phyloP scores from a whole-genome alignment of 1,139 yeast species.

The Yamadazyma atlantica region DNA sequence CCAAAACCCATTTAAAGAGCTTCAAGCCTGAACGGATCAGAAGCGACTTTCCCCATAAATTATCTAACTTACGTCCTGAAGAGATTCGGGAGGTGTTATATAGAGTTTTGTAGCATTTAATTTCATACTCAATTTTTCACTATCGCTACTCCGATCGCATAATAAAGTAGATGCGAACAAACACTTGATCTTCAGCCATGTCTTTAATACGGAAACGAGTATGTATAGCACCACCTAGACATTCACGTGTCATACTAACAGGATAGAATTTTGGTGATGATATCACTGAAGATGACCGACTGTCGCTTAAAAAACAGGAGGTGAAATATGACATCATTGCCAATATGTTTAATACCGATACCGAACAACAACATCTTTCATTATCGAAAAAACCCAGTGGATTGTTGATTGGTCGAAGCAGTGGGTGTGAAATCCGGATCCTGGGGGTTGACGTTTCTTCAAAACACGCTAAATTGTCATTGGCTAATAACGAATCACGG shows the following conservation, averaged over 20 bases:
- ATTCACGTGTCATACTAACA: background rate
- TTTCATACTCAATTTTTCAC: too few species aligned
- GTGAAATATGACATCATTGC: slow-evolving; percentile 23
- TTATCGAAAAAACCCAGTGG: slow-evolving; percentile 36
- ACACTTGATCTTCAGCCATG: slow-evolving; percentile 23
- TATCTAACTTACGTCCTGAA: slow-evolving; percentile 30
- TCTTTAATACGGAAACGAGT: slow-evolving; percentile 42
- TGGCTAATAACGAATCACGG: slow-evolving; percentile 30
- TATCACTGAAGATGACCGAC: slow-evolving; percentile 6
- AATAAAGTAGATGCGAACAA: too few species aligned
- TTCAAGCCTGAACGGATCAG: slow-evolving; percentile 22
- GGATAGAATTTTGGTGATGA: slow-evolving; percentile 12
- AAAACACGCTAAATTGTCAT: slow-evolving; percentile 55
- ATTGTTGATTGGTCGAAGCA: slow-evolving; percentile 57
- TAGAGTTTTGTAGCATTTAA: slow-evolving; percentile 31
- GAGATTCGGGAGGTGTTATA: slow-evolving; percentile 33
- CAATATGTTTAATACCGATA: slow-evolving; percentile 33
- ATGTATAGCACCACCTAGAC: slow-evolving; percentile 18
- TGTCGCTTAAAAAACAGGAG: slow-evolving; percentile 19
- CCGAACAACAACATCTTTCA: slow-evolving; percentile 30
- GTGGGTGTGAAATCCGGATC: slow-evolving; percentile 58
- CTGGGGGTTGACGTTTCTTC: slow-evolving; percentile 65
- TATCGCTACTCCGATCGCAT: too few species aligned
- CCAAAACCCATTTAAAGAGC: slow-evolving; percentile 17
- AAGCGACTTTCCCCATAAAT: slow-evolving; percentile 20